Conservation (phyloP, 2,329 filamentous ascomycete genomes). For the Xylariaceae sp. region DNA sequence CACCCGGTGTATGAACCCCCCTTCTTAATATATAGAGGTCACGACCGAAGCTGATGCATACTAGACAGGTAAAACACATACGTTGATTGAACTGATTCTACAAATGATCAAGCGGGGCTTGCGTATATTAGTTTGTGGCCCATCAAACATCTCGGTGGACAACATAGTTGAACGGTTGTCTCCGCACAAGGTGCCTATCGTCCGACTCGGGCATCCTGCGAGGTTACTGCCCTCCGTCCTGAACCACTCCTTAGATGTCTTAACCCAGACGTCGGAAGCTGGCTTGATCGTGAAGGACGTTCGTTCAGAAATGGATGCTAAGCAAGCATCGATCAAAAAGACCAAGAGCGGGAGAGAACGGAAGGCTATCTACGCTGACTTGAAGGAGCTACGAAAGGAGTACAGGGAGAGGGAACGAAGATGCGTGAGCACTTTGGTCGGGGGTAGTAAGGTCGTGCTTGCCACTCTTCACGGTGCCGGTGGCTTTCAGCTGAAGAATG, state of each 20-base stretch:
- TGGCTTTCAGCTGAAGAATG: constrained; percentile 75
- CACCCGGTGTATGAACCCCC: constrained; percentile 67
- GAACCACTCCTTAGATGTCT: constrained; percentile 85
- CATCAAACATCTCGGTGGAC: constrained; percentile 96
- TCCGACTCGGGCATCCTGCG: constrained; percentile 90
- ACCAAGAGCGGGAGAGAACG: constrained; percentile 79
- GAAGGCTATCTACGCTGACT: constrained; percentile 78
- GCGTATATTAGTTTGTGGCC: constrained; percentile 89
- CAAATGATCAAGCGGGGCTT: constrained; percentile 76
- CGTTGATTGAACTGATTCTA: constrained; percentile 91
- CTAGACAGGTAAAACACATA: constrained; percentile 95
- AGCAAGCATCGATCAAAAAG: constrained; percentile 86
- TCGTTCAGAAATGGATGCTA: constrained; percentile 87
- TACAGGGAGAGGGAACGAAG: constrained; percentile 81
- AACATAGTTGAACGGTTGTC: constrained; percentile 94
- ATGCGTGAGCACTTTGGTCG: constrained; percentile 76
- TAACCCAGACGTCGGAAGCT: constrained; percentile 88
- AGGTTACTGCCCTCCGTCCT: constrained; percentile 86
- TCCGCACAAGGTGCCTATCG: constrained; percentile 80
- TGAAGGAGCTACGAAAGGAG: constrained; percentile 85
- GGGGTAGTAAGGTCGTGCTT: constrained; percentile 82
- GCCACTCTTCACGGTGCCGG: constrained; percentile 92
- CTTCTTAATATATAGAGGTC: background rate
- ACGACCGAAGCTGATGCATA: background rate
- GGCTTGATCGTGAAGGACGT: constrained; percentile 89